Conservation (phyloP, 2,329 filamentous ascomycete species). For the Rutstroemia sp. region DNA sequence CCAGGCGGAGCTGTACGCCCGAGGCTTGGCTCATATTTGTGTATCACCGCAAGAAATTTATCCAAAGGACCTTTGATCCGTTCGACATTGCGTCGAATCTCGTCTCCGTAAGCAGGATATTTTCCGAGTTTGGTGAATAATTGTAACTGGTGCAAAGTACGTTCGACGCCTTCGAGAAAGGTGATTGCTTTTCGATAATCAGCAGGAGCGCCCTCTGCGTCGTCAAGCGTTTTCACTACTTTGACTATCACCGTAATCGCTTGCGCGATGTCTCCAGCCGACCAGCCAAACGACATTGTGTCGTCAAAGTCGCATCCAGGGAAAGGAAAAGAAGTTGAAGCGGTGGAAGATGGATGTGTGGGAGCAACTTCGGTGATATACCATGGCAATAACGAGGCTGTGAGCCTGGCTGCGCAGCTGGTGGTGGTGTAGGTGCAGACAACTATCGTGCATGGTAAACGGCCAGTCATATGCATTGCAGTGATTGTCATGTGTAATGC, state of each 20-base stretch:
- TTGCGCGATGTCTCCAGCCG: conserved; percentile 9
- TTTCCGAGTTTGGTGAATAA: not conserved
- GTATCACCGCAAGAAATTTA: not conserved
- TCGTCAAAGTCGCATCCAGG: too few relatives aligned
- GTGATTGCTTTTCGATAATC: not conserved
- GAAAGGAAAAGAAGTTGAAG: too few relatives aligned
- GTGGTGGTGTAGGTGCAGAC: too few relatives aligned
- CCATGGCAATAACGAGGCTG: too few relatives aligned
- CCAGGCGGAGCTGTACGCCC: not conserved
- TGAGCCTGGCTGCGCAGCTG: too few relatives aligned
- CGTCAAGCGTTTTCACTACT: conserved; percentile 4
- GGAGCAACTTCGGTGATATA: too few relatives aligned
- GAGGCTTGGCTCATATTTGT: not conserved
- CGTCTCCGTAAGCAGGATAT: not conserved
- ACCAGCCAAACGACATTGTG: conserved; percentile 13
- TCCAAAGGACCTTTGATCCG: not conserved
- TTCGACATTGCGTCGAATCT: not conserved
- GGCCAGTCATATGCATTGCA: too few relatives aligned
- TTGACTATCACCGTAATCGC: conserved; percentile 6
- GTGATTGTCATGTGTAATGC: too few relatives aligned
- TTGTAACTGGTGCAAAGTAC: not conserved
- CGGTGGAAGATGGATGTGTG: too few relatives aligned
- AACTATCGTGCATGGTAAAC: too few relatives aligned
- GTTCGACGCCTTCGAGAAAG: not conserved
- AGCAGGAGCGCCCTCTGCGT: not conserved